Conservation (phyloP, 805 yeast species). For the Candida dendrica region DNA sequence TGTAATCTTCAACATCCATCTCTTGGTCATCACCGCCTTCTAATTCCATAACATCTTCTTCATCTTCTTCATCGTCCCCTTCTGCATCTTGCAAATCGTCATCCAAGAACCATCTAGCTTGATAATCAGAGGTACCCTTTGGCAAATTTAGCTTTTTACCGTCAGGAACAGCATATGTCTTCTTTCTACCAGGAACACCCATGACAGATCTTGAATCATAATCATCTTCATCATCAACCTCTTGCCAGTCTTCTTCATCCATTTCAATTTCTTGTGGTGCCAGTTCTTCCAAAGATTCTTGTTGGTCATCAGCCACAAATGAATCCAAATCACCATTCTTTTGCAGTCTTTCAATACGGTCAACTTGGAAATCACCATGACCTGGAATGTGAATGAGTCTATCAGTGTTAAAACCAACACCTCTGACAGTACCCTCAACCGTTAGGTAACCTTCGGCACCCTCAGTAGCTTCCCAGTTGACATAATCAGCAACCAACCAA, state of each 20-base stretch:
- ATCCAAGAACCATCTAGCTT: conserved; percentile 70
- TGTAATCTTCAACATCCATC: conserved; percentile 26
- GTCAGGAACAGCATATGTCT: conserved; percentile 1
- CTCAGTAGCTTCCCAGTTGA: conserved; percentile 32
- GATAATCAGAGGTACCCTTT: conserved; percentile 75
- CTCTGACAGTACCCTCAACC: conserved; percentile 82
- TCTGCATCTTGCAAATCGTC: conserved; percentile 38
- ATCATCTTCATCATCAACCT: conserved; percentile 24
- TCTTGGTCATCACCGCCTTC: conserved; percentile 23
- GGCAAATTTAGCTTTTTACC: conserved; percentile 43
- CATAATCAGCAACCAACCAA: conserved; percentile 68
- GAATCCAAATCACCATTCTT: conserved; percentile 21
- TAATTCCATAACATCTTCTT: conserved; percentile 23
- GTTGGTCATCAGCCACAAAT: conserved; percentile 32
- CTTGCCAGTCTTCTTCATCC: conserved; percentile 36
- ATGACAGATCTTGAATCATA: conserved; percentile 19
- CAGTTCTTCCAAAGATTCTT: conserved; percentile 54
- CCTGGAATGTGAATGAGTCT: conserved; percentile 83
- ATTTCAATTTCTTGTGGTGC: conserved; percentile 47
- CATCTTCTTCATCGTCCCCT: conserved; percentile 18
- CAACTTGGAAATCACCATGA: conserved; percentile 79
- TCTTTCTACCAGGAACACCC: conserved; percentile 7
- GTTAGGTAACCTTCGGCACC: conserved; percentile 35
- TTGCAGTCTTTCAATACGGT: conserved; percentile 48
- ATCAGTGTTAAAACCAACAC: conserved; percentile 72